Evolutionary conservation across 768 basidiomycete species (phyloP).

Genomic region (Paxillus rubicundulus): DNA sequence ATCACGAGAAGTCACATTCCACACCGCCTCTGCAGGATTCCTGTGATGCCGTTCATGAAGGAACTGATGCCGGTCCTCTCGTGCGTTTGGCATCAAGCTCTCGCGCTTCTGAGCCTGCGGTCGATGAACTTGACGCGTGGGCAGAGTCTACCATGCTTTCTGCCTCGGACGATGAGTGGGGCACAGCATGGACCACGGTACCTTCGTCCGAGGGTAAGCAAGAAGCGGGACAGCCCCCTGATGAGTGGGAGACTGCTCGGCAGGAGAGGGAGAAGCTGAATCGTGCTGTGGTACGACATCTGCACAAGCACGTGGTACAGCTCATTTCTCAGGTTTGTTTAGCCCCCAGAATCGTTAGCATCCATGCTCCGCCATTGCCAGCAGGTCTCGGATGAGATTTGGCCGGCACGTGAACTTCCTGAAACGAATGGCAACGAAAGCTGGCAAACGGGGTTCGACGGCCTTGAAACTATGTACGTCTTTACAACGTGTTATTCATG

Average conservation of each 20-base stretch:
- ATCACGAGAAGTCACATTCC: background rate
- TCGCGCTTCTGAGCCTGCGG: slow-evolving; percentile 8
- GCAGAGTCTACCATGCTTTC: slow-evolving; percentile 2
- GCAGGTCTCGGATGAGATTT: slow-evolving; percentile 50
- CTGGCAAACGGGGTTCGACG: slow-evolving; percentile 45
- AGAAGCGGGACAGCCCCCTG: slow-evolving; percentile 30
- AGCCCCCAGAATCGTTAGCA: slow-evolving; percentile 71
- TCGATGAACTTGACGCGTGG: slow-evolving; percentile 9
- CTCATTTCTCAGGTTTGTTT: slow-evolving; percentile 17
- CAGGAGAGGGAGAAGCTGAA: slow-evolving; percentile 58
- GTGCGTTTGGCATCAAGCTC: slow-evolving; percentile 47
- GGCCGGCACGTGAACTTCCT: slow-evolving; percentile 36
- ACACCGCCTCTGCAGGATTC: slow-evolving; percentile 1
- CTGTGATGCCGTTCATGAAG: slow-evolving; percentile 8
- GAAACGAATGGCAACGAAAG: slow-evolving; percentile 27
- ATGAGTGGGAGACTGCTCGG: slow-evolving; percentile 70
- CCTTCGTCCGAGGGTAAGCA: slow-evolving; percentile 15
- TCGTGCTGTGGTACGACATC: slow-evolving; percentile 56
- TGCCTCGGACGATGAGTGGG: slow-evolving; percentile 35
- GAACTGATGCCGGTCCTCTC: slow-evolving; percentile 36
- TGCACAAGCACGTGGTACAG: slow-evolving; percentile 10
- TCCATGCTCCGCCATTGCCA: slow-evolving; percentile 54
- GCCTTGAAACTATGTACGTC: slow-evolving; percentile 59
- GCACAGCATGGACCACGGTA: slow-evolving; percentile 37
- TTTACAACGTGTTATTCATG: background rate